Percentiles rank a stretch among this genome's conserved stretches.
These are phyloP conservation scores for Tuber magnatum DNA, from an alignment of 495 filamentous ascomycete species.

Conservation along the genomic window DNA sequence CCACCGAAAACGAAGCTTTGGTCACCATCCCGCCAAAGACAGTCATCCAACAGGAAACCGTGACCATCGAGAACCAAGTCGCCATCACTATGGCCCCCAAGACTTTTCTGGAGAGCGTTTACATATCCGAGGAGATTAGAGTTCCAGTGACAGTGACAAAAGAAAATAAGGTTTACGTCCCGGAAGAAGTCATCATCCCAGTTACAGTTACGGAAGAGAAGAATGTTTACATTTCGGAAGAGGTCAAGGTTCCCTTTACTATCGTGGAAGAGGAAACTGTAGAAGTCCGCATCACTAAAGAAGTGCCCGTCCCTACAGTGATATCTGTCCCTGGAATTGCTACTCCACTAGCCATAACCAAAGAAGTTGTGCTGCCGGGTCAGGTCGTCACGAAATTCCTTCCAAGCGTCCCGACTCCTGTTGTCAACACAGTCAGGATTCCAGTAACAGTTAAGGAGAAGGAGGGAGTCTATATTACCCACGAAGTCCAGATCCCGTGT, in stretches of 20 bases:
- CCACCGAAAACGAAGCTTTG: conserved; percentile 26
- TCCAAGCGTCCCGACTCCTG: conserved; percentile 15
- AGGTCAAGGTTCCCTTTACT: conserved; percentile 25
- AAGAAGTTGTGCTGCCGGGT: conserved; percentile 24
- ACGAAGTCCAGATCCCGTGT: conserved; percentile 18
- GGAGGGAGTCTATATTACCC: conserved; percentile 19
- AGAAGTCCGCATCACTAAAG: conserved; percentile 22
- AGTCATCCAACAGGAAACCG: conserved; percentile 20
- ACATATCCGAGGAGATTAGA: conserved; percentile 22
- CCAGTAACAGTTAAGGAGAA: conserved; percentile 19
- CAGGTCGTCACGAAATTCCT: conserved; percentile 23
- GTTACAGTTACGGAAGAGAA: conserved; percentile 33
- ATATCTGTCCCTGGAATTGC: conserved; percentile 22
- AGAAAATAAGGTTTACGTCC: conserved; percentile 19
- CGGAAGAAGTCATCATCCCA: conserved; percentile 16
- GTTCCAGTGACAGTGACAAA: conserved; percentile 26
- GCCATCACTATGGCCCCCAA: conserved; percentile 28
- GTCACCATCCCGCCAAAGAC: conserved; percentile 32
- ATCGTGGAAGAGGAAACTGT: conserved; percentile 25
- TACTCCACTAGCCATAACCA: conserved; percentile 22
- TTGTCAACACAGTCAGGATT: conserved; percentile 19
- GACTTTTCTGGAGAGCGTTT: conserved; percentile 24
- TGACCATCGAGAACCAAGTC: conserved; percentile 25
- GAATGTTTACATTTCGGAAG: conserved; percentile 25
- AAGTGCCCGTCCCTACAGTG: conserved; percentile 10